phyloP scores from a whole-genome alignment of 106 monocot genomes.

The Cymbidium sinense region DNA sequence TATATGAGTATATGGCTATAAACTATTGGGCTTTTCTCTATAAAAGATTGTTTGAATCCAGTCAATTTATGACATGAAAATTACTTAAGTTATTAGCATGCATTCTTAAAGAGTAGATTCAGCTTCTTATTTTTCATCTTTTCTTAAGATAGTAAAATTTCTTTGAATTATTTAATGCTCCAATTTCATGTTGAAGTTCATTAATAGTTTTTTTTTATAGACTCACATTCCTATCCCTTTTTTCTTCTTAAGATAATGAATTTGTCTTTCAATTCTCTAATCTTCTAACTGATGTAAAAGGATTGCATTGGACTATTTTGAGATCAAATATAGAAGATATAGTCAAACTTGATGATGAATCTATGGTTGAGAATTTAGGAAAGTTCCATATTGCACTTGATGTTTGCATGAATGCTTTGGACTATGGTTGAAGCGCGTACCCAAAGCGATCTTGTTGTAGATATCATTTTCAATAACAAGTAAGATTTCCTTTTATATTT shows the following conservation, averaged over 20 bases:
- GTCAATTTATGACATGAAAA: too few relatives aligned
- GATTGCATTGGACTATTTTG: slow-evolving; percentile 38
- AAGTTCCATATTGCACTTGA: slow-evolving; percentile 49
- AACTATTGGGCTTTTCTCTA: not conserved
- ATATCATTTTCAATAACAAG: slow-evolving; percentile 58
- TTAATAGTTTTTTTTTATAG: not conserved
- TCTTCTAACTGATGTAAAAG: slow-evolving; percentile 11
- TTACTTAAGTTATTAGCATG: too few relatives aligned
- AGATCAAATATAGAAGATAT: slow-evolving; percentile 18
- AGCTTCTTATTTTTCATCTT: too few relatives aligned
- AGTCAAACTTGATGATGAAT: slow-evolving; percentile 14
- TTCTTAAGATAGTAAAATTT: too few relatives aligned
- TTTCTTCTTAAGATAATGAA: not conserved
- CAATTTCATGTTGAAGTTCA: not conserved
- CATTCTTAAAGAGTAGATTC: too few relatives aligned
- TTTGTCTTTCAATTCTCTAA: not conserved
- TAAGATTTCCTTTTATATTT: slow-evolving; percentile 14
- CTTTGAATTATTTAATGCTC: too few relatives aligned
- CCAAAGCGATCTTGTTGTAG: slow-evolving; percentile 38
- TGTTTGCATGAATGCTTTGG: slow-evolving; percentile 71
- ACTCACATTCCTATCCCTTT: not conserved
- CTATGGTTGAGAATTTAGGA: slow-evolving; percentile 25
- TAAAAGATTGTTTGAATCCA: not conserved
- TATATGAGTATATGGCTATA: not conserved
- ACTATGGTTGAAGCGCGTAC: slow-evolving; percentile 45